Evolutionary conservation across 495 filamentous ascomycete species (phyloP), one percentile per base, ranked within the genome.

Genomic region (Trichoderma orchidacearum): DNA sequence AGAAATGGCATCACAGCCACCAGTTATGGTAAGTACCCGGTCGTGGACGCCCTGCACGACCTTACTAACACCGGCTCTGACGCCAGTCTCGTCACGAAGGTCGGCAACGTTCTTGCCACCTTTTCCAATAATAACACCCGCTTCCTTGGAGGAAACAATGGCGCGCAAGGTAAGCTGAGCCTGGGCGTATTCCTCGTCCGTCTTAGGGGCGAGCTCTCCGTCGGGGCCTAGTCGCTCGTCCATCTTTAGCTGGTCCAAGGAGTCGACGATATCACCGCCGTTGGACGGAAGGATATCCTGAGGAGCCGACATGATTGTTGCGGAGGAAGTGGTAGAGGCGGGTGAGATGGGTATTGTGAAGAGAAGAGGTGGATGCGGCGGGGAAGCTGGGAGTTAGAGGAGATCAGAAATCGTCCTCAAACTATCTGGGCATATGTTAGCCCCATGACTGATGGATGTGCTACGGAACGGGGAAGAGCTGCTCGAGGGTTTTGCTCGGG

Each of bases 41-140:
- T 98, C 93, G 68, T 95, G 90, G 38, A 98, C 93, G 57, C 92
- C 91, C 54, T 88, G 89, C 50, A 98, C 93, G 41, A 97, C 94
- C 77, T 97, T 98, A 80, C 90, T 96, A 36, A 98, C 93, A 59
- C 93, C 93, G 59, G 93, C 93, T 70, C 92, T 95, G 53, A 96
- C 93, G 58, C 90, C 93, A 53, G 94, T 98, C 70, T 96, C 90
- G 58, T 98, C 92, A 64, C 93, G 88, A 58, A 98, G 76, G 66
- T 97, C 91, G 25, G 93, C 93, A 36, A 98, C 93, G 65, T 98
- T 97, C 78, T 98, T 95, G 58, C 93, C 93, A 36, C 86, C 90
- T 73, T 97, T 98, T 64, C 93, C 93, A 66, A 98, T 98, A 69
- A 98, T 96, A 56, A 97, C 88, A 62, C 93, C 93, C 55, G 93